A percentile compares a stretch with the other conserved stretches of the same genome.
Conservation (phyloP, 108 stramenopile genomes). For the Nannochloropsis salina region DNA sequence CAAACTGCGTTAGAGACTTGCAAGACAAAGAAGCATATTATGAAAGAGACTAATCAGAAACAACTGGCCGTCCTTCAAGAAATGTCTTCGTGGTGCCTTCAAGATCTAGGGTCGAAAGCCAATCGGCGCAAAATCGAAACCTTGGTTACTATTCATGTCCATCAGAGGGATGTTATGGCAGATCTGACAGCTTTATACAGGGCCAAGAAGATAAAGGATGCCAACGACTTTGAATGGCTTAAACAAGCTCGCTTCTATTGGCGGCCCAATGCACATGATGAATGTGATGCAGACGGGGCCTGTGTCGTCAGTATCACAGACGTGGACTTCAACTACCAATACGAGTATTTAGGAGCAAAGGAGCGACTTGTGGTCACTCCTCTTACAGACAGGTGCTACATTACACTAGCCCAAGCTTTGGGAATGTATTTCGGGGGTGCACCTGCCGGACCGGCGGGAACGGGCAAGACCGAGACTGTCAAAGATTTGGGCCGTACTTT, state of each 20-base stretch:
- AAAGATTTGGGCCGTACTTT: constrained; percentile 74
- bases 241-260: constrained; percentile 85
- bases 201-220: constrained; percentile 66
- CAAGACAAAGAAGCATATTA: constrained; percentile 66
- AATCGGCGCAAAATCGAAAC: constrained; percentile 83
- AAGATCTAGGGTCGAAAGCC: constrained; percentile 71
- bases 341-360: constrained; percentile 84
- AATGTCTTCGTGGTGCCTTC: constrained; percentile 78
- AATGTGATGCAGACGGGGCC: constrained; percentile 67
- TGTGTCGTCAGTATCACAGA: constrained; percentile 74
- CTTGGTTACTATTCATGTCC: constrained; percentile 82
- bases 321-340: constrained; percentile 82
- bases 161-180: constrained; percentile 75
- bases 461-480: constrained; percentile 63
- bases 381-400: constrained; percentile 83
- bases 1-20: constrained; percentile 71
- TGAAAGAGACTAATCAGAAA: constrained; percentile 70
- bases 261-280: constrained; percentile 69
- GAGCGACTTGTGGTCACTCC: constrained; percentile 85
- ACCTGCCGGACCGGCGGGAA: constrained; percentile 86
- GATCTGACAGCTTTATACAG: constrained; percentile 62
- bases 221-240: constrained; percentile 85
- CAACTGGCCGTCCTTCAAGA: constrained; percentile 64
- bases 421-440: constrained; percentile 87
- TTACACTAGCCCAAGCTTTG: constrained; percentile 82